Evolutionary conservation across 805 yeast species (phyloP).

Genomic region (Yamadazyma sp.): DNA sequence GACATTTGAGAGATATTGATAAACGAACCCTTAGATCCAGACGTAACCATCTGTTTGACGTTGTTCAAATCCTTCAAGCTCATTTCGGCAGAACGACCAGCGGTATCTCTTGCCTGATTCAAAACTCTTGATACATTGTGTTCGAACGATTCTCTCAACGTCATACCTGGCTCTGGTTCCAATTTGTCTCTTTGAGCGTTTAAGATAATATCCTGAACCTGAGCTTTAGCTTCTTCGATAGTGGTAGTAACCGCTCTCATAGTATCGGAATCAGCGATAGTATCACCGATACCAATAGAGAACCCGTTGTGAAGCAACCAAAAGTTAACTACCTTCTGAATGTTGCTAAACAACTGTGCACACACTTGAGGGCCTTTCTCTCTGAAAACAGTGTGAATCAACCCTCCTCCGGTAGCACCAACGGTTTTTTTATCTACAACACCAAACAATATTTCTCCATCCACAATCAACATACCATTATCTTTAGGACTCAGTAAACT

Average conservation of each 20-base stretch:
- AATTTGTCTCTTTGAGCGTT: slow-evolving; percentile 88
- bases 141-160: slow-evolving; percentile 96
- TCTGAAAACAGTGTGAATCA: slow-evolving; percentile 95
- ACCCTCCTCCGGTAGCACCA: slow-evolving; percentile 98
- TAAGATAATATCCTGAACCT: slow-evolving; percentile 89
- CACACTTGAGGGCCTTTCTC: slow-evolving; percentile 93
- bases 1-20: slow-evolving; percentile 99
- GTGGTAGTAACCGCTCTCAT: slow-evolving; percentile 93
- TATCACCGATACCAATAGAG: slow-evolving; percentile 99
- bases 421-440: slow-evolving; percentile 98
- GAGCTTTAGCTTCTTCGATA: slow-evolving; percentile 86
- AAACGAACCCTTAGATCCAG: slow-evolving; percentile 99
- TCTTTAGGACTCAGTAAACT: slow-evolving; percentile 85
- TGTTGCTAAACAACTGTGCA: slow-evolving; percentile 85
- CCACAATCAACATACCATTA: slow-evolving; percentile 90
- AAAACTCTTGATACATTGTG: slow-evolving; percentile 93
- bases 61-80: slow-evolving; percentile 91
- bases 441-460: slow-evolving; percentile 97
- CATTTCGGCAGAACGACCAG: slow-evolving; percentile 98
- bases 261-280: slow-evolving; percentile 96
- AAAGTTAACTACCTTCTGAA: slow-evolving; percentile 92
- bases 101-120: slow-evolving; percentile 98
- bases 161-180: slow-evolving; percentile 99
- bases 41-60: slow-evolving; percentile 98
- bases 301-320: slow-evolving; percentile 97